Conservation (phyloP, 2,329 filamentous ascomycete species). For the Raffaelea deltoideospora region DNA sequence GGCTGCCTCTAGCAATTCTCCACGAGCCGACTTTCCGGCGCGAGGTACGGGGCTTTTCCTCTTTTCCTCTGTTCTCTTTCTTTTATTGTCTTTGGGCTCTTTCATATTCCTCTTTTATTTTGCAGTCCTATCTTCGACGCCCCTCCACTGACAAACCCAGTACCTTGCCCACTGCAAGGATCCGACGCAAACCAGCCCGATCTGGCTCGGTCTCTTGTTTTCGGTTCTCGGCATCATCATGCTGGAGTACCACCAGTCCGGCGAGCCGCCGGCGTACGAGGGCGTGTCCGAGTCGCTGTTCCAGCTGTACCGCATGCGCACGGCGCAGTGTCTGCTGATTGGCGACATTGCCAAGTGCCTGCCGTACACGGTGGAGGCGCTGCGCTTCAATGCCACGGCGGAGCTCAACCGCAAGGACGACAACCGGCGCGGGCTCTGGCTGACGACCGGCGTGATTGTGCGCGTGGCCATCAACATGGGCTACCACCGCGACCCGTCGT, state of each 20-base stretch:
- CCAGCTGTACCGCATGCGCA: conserved; percentile 1
- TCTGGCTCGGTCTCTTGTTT: conserved; percentile 2
- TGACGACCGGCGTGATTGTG: conserved; percentile 1
- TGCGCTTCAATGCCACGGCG: conserved; percentile 3
- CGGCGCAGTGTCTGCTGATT: conserved; percentile 1
- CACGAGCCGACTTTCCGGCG: conserved; percentile 1
- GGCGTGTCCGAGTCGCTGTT: neutral
- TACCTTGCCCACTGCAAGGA: conserved; percentile 1
- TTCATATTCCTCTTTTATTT: too few species aligned
- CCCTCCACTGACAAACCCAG: too few species aligned
- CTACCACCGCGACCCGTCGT: conserved; percentile 1
- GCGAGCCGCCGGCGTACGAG: neutral
- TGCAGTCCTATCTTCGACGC: too few species aligned
- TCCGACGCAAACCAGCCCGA: neutral
- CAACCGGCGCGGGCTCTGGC: conserved; percentile 1
- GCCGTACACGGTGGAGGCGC: neutral
- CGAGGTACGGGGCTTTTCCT: neutral
- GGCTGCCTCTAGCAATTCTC: neutral
- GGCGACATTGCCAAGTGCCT: conserved; percentile 2
- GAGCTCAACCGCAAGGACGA: conserved; percentile 2
- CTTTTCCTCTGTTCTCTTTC: neutral
- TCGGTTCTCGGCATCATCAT: conserved; percentile 1
- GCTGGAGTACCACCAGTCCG: conserved; percentile 1
- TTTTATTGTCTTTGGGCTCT: neutral
- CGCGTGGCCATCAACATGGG: conserved; percentile 2